Evolutionary conservation across 805 yeast genomes (phyloP).

Genomic region (Grigorovia jiainica): DNA sequence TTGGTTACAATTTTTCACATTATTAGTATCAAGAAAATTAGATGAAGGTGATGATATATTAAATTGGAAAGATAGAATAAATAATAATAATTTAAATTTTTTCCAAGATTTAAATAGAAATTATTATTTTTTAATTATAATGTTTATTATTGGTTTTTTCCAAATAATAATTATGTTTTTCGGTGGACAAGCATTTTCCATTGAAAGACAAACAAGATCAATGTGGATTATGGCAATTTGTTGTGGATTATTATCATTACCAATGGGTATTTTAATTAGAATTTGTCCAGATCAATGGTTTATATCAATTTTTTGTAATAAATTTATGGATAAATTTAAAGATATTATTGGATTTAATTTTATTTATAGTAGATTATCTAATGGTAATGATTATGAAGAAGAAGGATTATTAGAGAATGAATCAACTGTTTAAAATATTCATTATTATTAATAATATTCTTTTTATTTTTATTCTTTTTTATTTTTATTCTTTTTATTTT

Average conservation of each 20-base stretch:
- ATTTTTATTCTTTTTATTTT: no score
- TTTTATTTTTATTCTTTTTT: no score
- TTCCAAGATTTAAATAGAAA: constrained; percentile 75
- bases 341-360: background rate
- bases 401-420: constrained; percentile 19
- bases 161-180: constrained; percentile 90
- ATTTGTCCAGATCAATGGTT: constrained; percentile 77
- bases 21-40: constrained; percentile 81
- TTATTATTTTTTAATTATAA: constrained; percentile 68
- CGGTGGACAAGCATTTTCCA: constrained; percentile 92
- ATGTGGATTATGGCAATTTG: constrained; percentile 86
- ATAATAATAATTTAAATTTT: constrained; percentile 63
- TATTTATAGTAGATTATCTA: background rate
- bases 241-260: constrained; percentile 74
- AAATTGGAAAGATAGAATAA: constrained; percentile 47
- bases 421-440: background rate
- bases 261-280: constrained; percentile 69
- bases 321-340: constrained; percentile 10
- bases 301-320: constrained; percentile 53
- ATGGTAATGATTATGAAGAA: constrained; percentile 18
- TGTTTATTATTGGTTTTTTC: constrained; percentile 65
- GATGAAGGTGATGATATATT: constrained; percentile 75
- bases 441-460: no score
- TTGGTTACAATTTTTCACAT: constrained; percentile 93
- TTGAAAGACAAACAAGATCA: constrained; percentile 66